phyloP scores from a whole-genome alignment of 805 yeast genomes.

The Myxozyma vanderwaltii region DNA sequence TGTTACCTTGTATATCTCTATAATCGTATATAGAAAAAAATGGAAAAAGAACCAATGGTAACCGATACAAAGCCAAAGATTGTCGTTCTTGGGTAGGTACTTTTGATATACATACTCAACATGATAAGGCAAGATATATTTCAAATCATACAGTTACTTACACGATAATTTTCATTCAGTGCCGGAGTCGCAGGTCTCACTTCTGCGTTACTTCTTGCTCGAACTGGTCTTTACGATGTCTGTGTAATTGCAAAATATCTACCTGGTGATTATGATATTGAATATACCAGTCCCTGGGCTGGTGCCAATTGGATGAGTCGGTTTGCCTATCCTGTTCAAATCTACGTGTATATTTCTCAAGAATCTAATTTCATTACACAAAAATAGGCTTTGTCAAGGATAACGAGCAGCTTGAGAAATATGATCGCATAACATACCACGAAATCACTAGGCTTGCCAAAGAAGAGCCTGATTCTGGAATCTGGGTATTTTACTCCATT shows the following conservation, averaged over 20 bases:
- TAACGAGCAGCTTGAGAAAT: constrained; percentile 18
- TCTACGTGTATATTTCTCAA: too few species aligned
- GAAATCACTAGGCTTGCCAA: constrained; percentile 28
- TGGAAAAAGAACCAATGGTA: background rate
- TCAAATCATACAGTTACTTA: too few species aligned
- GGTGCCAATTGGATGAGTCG: constrained; percentile 40
- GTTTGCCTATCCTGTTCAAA: too few species aligned
- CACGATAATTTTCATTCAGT: constrained; percentile 30
- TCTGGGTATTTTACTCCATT: constrained; percentile 19
- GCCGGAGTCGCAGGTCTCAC: constrained; percentile 64
- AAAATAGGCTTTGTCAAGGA: constrained; percentile 25
- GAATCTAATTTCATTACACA: background rate
- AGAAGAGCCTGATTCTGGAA: constrained; percentile 34
- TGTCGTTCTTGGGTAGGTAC: constrained; percentile 5
- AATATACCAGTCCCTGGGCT: constrained; percentile 83
- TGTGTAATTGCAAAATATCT: constrained; percentile 63
- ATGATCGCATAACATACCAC: constrained; percentile 44
- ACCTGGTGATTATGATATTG: constrained; percentile 77
- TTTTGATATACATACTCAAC: too few species aligned
- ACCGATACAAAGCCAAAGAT: background rate
- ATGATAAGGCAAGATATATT: too few species aligned
- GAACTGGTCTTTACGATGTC: constrained; percentile 48
- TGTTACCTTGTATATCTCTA: background rate
- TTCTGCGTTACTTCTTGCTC: constrained; percentile 49
- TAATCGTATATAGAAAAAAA: background rate